Percentiles rank a stretch among this genome's conserved stretches.
phyloP scores from a whole-genome alignment of 1,284 basidiomycete genomes.

The Leucoagaricus sp. region DNA sequence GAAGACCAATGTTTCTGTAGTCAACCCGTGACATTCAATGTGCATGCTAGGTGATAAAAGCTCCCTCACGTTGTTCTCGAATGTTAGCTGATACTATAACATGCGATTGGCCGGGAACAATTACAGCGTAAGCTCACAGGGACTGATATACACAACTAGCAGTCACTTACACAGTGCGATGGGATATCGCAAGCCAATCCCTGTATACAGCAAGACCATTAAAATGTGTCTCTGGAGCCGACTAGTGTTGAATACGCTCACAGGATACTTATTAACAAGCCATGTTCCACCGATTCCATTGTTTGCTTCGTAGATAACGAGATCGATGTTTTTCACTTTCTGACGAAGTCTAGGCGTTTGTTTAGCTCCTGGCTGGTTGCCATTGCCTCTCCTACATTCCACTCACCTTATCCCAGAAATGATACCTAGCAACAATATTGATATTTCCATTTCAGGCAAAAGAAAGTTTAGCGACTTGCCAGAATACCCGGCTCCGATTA shows the following conservation, averaged over 20 bases:
- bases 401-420: constrained; percentile 53
- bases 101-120: not conserved
- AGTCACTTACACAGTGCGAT: constrained; percentile 45
- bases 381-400: not conserved
- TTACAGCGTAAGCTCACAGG: not conserved
- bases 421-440: constrained; percentile 38
- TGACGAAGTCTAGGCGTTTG: constrained; percentile 48
- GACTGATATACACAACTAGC: not conserved
- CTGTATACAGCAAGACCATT: constrained; percentile 21
- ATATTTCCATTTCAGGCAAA: not conserved
- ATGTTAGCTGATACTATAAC: constrained; percentile 57
- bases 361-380: not conserved
- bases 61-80: constrained; percentile 48
- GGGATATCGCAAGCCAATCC: constrained; percentile 61
- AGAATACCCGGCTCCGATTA: constrained; percentile 56
- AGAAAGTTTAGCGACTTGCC: constrained; percentile 26
- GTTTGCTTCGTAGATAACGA: constrained; percentile 64
- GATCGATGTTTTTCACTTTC: constrained; percentile 50
- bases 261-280: constrained; percentile 44
- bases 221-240: too few species aligned
- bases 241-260: constrained; percentile 17
- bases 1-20: constrained; percentile 55
- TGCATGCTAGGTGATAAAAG: not conserved
- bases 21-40: not conserved
- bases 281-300: constrained; percentile 62